Base-by-base conservation (phyloP, 495 filamentous ascomycete species). In the Daldinia concentrica region DNA sequence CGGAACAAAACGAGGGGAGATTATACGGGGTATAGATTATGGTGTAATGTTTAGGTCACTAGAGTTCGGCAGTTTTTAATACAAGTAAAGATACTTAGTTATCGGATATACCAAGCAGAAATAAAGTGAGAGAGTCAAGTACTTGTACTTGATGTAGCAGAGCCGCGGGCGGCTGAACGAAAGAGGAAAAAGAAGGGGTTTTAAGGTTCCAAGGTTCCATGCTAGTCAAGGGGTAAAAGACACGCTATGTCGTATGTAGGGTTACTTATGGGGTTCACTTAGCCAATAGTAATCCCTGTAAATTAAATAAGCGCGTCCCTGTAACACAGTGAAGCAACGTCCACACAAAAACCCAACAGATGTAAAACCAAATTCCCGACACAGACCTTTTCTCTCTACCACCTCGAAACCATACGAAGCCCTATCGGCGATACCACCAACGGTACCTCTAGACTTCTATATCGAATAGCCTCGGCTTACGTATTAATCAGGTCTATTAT, bases 261-360 rank as follows among this genome's bases (percentile, higher is more conserved):
- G 66, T 58, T 32, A 11, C 8, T 19, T 27, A 30, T 27, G 51
- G 29, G n/a, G 24, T 29, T 6, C 8, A 29, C 2, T 11, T 1
- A 52, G 6, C 75, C 75, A 77, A 75, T 77, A 2, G 48, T 0
- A 59, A 55, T 6, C 75, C 73, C 64, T 61, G 73, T 45, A 30
- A 24, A 36, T 27, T 65, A 50, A 72, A 61, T 72, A 71, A 75
- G 75, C 69, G 75, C 69, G 65, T 60, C 61, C 73, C 69, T 73
- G 73, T 75, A 73, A 73, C 69, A 73, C 64, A 69, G 65, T 66
- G 64, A 75, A 71, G 72, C 72, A 75, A 67, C 69, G 66, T 69
- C 72, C 67, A 71, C 68, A 73, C 75, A 75, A 73, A 75, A 63
- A 19, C 72, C 68, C 50, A 72, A 62, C 63, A 61, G 48, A 77